These are phyloP conservation scores for Sanghuangporus weigelae DNA, from an alignment of 1,284 basidiomycete species.

Conservation along the genomic window DNA sequence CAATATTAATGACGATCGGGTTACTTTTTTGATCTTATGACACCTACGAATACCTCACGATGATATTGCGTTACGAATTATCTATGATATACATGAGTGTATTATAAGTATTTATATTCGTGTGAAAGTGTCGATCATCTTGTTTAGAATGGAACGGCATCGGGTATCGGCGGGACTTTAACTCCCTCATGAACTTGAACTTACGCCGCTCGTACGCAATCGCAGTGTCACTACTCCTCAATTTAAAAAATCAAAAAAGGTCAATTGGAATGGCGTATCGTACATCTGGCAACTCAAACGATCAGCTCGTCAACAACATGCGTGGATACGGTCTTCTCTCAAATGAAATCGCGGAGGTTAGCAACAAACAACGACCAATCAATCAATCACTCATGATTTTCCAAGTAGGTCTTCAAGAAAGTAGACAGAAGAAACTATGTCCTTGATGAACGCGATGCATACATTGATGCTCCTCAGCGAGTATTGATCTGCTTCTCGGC, in stretches of 20 bases:
- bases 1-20: too few species aligned
- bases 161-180: too few species aligned
- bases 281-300: constrained; percentile 63
- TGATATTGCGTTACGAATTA: too few species aligned
- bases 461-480: constrained; percentile 78
- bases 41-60: too few species aligned
- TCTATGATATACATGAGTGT: too few species aligned
- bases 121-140: too few species aligned
- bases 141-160: too few species aligned
- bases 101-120: too few species aligned
- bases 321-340: constrained; percentile 46
- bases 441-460: constrained; percentile 46
- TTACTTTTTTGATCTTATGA: too few species aligned
- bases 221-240: background rate
- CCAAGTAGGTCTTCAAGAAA: constrained; percentile 57
- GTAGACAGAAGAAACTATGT: constrained; percentile 79
- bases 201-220: background rate
- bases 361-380: constrained; percentile 13
- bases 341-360: constrained; percentile 44
- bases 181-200: background rate
- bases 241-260: background rate
- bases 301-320: constrained; percentile 71
- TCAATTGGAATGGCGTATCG: constrained; percentile 69
- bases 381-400: background rate
- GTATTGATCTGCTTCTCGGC: constrained; percentile 19